Conservation (phyloP, 1,139 yeast genomes). For the Pneumocystis carinii region DNA sequence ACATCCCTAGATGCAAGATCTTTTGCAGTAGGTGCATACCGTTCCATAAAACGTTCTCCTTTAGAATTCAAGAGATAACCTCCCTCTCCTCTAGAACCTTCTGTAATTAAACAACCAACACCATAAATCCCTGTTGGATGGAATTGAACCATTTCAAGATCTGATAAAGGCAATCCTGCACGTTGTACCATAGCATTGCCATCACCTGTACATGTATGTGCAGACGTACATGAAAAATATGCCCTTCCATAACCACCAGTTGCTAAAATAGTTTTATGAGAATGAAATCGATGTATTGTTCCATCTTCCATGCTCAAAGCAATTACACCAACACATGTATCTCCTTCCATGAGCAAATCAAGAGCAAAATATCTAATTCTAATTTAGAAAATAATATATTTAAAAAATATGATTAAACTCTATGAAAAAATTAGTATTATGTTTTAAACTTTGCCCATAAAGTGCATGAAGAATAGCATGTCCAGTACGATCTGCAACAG, state of each 20-base stretch:
- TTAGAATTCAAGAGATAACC: conserved; percentile 89
- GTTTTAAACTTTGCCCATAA: conserved; percentile 92
- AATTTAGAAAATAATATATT: background rate
- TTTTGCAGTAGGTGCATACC: conserved; percentile 97
- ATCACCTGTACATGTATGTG: conserved; percentile 99
- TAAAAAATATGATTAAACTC: conserved; percentile 29
- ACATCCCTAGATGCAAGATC: conserved; percentile 98
- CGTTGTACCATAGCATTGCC: conserved; percentile 97
- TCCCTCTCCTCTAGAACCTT: conserved; percentile 99
- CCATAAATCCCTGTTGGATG: conserved; percentile 99
- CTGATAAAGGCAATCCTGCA: conserved; percentile 96
- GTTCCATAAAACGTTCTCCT: conserved; percentile 99
- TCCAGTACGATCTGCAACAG: conserved; percentile 98
- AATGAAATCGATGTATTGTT: conserved; percentile 91
- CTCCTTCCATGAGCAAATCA: conserved; percentile 89
- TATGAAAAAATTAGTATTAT: conserved; percentile 93
- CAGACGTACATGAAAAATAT: conserved; percentile 96
- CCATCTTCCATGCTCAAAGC: conserved; percentile 99
- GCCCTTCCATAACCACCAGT: conserved; percentile 99
- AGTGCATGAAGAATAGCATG: conserved; percentile 92
- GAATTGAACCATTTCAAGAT: conserved; percentile 95
- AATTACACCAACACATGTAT: conserved; percentile 90
- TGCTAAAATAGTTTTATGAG: conserved; percentile 91
- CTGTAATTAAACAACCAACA: conserved; percentile 95
- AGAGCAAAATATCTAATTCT: conserved; percentile 53